Base-by-base conservation (phyloP, 2,329 filamentous ascomycete species). In the Boeremia lycopersici region DNA sequence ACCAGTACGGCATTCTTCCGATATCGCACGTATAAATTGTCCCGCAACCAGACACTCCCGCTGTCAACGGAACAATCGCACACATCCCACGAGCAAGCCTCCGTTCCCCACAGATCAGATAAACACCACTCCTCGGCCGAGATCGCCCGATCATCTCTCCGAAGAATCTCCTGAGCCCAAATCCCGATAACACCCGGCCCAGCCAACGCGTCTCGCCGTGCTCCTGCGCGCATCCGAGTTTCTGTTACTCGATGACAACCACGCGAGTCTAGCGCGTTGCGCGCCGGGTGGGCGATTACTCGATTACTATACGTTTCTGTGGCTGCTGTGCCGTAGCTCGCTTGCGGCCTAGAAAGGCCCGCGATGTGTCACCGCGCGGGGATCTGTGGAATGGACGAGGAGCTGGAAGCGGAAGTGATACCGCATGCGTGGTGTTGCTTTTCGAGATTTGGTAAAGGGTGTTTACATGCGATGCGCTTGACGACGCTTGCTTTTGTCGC, bases 211-310 rank as follows among this genome's bases (percentile, higher is more conserved):
- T 45, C 30, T 54, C 51, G 51, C 51, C 51, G 51, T 34, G 13
- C 41, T 11, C 31, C 43, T 36, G 53, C 45, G 45, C 42, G 44
- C n/a, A 12, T 19, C 31, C 6, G 17, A 44, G 10, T 46, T 55
- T 55, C 46, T 55, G 35, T 55, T 55, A 55, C 52, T 55, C 52
- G 41, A 55, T 50, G 12, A 11, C 41, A 50, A 42, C 35, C 41
- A 13, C 26, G 30, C 1, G 4, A 12, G 47, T 38, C 33, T 44
- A 50, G 47, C 33, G 40, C 15, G 26, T 11, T 6, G 3, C 19
- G 41, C 52, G 52, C 52, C 52, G 52, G 13, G 26, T 30, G 10
- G 42, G 43, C 46, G 42, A 53, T 58, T 58, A 58, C 56, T 58
- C 51, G 43, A 58, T 55, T 41, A 29, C 43, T 48, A 42, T 42